Evolutionary conservation across 2,329 filamentous ascomycete species (phyloP).

Genomic region (Neonectria sp.): DNA sequence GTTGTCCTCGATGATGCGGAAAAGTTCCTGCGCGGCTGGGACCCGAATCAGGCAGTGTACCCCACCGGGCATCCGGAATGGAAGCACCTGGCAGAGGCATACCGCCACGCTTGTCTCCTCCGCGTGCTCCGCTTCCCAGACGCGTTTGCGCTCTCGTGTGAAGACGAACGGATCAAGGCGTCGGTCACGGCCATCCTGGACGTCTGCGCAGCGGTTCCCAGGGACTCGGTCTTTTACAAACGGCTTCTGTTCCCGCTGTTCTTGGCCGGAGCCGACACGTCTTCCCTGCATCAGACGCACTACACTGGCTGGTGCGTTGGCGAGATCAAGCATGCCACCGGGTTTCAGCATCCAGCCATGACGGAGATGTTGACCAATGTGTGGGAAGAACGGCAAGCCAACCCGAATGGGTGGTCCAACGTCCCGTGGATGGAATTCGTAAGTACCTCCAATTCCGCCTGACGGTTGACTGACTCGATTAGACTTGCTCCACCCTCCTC

Average conservation of each 20-base stretch:
- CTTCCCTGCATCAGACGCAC: constrained; percentile 44
- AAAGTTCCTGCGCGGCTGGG: constrained; percentile 45
- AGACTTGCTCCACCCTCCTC: constrained; percentile 39
- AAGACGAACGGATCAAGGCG: constrained; percentile 37
- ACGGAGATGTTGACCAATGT: constrained; percentile 44
- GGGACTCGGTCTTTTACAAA: constrained; percentile 45
- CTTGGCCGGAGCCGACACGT: constrained; percentile 45
- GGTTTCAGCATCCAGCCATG: constrained; percentile 46
- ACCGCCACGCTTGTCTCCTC: constrained; percentile 49
- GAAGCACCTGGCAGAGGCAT: constrained; percentile 48
- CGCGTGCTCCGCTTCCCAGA: constrained; percentile 47
- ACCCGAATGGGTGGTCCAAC: constrained; percentile 36
- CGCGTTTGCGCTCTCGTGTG: constrained; percentile 44
- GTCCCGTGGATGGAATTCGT: constrained; percentile 51
- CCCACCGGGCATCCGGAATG: constrained; percentile 47
- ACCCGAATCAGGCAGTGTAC: constrained; percentile 43
- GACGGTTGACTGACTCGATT: neutral
- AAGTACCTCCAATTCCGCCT: constrained; percentile 5
- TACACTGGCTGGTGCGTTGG: constrained; percentile 44
- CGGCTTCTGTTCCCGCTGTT: constrained; percentile 49
- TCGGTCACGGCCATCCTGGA: constrained; percentile 47
- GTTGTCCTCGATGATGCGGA: constrained; percentile 37
- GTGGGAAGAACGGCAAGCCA: constrained; percentile 41
- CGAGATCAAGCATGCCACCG: constrained; percentile 44
- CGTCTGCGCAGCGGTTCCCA: constrained; percentile 40